Conservation (phyloP, 441 rosid species). For the Syzygium syzygioides region DNA sequence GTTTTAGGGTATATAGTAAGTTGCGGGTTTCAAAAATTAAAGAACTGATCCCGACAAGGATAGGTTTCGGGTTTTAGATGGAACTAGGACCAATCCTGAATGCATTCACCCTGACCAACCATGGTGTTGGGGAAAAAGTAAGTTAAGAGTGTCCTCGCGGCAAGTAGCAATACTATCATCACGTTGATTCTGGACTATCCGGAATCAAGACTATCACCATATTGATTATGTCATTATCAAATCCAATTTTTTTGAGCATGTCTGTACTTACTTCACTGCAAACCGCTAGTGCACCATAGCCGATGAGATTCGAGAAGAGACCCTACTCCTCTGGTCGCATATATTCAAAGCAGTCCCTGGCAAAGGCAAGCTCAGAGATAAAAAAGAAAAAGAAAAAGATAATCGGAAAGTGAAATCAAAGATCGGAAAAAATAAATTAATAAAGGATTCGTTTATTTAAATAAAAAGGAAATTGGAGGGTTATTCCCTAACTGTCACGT, state of each 20-base stretch:
- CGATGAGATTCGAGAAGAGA: neutral
- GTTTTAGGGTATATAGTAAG: rapidly evolving
- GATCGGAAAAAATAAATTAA: neutral
- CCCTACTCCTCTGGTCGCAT: neutral
- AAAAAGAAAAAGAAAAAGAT: too few species aligned
- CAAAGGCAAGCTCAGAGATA: neutral
- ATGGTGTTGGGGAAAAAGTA: neutral
- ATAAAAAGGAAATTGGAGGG: neutral
- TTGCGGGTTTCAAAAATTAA: neutral
- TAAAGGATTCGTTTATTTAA: neutral
- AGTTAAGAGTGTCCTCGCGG: neutral
- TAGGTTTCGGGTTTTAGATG: neutral
- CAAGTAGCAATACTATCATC: neutral
- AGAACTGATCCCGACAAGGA: rapidly evolving
- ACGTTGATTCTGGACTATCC: neutral
- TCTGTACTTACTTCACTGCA: neutral
- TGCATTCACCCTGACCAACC: too few species aligned
- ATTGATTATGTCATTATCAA: neutral
- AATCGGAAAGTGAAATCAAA: neutral
- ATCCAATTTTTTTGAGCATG: neutral
- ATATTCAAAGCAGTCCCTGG: neutral
- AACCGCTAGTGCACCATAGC: neutral
- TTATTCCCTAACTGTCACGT: neutral
- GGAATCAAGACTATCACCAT: neutral
- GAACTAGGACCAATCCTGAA: rapidly evolving